Conservation (phyloP, 306 rosid genomes). For the Rubus idaeus region DNA sequence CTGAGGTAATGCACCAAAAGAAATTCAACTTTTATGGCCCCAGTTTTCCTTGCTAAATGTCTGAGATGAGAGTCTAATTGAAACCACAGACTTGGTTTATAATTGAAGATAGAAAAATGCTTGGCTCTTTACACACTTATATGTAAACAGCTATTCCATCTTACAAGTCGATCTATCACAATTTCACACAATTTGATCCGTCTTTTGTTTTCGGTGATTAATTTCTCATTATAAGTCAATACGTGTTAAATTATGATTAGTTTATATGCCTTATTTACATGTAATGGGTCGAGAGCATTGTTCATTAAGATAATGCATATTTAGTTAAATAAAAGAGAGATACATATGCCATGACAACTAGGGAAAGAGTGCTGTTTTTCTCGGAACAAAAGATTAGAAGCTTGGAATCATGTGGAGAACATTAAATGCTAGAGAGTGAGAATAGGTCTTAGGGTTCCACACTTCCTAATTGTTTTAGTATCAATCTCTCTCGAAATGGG, state of each 20-base stretch:
- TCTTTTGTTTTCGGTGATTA: neutral
- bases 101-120: neutral
- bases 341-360: slow-evolving; percentile 31
- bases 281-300: neutral
- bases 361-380: slow-evolving; percentile 45
- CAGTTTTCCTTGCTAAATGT: slow-evolving; percentile 3
- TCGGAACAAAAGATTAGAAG: slow-evolving; percentile 56
- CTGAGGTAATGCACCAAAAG: slow-evolving; percentile 27
- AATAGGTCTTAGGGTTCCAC: slow-evolving; percentile 51
- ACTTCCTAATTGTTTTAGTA: slow-evolving; percentile 36
- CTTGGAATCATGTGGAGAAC: slow-evolving; percentile 68
- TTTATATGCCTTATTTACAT: neutral
- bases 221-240: neutral
- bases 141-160: neutral
- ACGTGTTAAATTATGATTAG: neutral
- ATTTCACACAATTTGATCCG: neutral
- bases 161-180: neutral
- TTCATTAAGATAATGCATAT: slow-evolving; percentile 18
- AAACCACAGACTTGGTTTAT: slow-evolving; percentile 34
- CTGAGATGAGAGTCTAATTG: neutral
- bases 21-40: slow-evolving; percentile 33
- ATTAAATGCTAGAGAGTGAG: slow-evolving; percentile 54
- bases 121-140: neutral
- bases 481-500: slow-evolving; percentile 43
- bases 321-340: slow-evolving; percentile 8